Evolutionary conservation across 768 basidiomycete species (phyloP).

Genomic region (Tulasnella sp.): DNA sequence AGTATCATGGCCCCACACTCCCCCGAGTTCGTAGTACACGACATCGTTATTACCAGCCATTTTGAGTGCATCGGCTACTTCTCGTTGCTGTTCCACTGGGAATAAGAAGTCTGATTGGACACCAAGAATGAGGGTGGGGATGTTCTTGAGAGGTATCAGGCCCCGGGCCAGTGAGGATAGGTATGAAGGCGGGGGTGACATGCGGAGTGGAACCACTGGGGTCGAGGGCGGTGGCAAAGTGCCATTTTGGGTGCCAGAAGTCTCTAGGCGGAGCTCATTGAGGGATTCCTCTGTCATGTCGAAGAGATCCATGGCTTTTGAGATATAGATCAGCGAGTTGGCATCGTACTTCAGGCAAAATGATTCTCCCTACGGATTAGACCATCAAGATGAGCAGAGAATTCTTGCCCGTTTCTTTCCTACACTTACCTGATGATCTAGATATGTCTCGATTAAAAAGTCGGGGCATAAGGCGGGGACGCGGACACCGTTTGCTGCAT

Average conservation of each 20-base stretch:
- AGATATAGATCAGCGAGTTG: conserved; percentile 96
- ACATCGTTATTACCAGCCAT: conserved; percentile 81
- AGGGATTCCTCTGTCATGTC: conserved; percentile 81
- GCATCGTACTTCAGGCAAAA: conserved; percentile 99
- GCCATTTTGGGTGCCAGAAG: conserved; percentile 20
- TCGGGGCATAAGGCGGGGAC: conserved; percentile 69
- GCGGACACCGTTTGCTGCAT: conserved; percentile 15
- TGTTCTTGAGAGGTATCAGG: conserved; percentile 57
- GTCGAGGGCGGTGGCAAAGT: conserved; percentile 20
- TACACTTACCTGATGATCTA: conserved; percentile 64
- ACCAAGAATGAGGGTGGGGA: conserved; percentile 76
- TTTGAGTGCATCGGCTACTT: conserved; percentile 82
- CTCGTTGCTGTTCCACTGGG: conserved; percentile 93
- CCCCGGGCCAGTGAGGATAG: conserved; percentile 67
- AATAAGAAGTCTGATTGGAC: conserved; percentile 96
- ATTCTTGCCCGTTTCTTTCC: not conserved
- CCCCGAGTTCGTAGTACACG: conserved; percentile 93
- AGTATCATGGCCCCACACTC: conserved; percentile 99
- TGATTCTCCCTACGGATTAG: conserved; percentile 59
- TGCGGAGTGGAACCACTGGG: conserved; percentile 20
- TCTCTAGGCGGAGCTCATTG: conserved; percentile 46
- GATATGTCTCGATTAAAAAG: conserved; percentile 96
- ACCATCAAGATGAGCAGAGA: not conserved
- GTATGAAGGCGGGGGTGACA: conserved; percentile 46
- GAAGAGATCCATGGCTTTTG: conserved; percentile 99